A percentile compares a stretch with the other conserved stretches of the same genome.
phyloP scores from a whole-genome alignment of 306 rosid species.

The Boehmeria nivea region DNA sequence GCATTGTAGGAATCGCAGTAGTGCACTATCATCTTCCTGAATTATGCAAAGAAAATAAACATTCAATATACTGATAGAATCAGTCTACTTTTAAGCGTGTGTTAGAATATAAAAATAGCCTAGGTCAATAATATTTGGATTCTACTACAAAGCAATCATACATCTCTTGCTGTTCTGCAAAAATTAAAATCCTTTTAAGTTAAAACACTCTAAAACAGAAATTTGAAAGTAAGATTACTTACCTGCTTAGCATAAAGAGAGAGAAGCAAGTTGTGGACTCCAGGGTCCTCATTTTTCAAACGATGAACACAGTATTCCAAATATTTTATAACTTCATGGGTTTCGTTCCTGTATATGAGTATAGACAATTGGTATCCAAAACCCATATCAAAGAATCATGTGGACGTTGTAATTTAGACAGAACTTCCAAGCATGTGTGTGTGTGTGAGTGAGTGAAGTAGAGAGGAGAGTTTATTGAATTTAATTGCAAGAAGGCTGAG shows the following conservation, averaged over 20 bases:
- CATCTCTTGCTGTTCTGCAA: no score
- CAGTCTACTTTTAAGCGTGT: not conserved
- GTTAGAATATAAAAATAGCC: not conserved
- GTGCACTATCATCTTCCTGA: conserved; percentile 94
- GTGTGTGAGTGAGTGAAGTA: not conserved
- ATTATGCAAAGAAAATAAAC: conserved; percentile 25
- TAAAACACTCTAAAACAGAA: not conserved
- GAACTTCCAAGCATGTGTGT: not conserved
- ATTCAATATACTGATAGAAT: not conserved
- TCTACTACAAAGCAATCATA: not conserved
- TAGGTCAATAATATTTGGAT: not conserved
- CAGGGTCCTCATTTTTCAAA: conserved; percentile 94
- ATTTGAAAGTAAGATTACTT: conserved; percentile 13
- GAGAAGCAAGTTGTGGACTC: conserved; percentile 92
- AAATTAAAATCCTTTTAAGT: not conserved
- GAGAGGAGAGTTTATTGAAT: no score
- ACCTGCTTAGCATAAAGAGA: conserved; percentile 97
- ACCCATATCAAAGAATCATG: not conserved
- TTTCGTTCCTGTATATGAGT: conserved; percentile 73
- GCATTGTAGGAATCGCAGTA: conserved; percentile 84
- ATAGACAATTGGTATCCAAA: conserved; percentile 6
- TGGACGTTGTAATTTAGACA: no score
- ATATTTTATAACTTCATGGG: conserved; percentile 95
- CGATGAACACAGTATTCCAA: conserved; percentile 89
- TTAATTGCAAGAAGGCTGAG: no score